Evolutionary conservation across 2,329 filamentous ascomycete genomes (phyloP), one percentile per base, ranked within the genome.

Genomic region (Aaosphaeria pasadenensis): DNA sequence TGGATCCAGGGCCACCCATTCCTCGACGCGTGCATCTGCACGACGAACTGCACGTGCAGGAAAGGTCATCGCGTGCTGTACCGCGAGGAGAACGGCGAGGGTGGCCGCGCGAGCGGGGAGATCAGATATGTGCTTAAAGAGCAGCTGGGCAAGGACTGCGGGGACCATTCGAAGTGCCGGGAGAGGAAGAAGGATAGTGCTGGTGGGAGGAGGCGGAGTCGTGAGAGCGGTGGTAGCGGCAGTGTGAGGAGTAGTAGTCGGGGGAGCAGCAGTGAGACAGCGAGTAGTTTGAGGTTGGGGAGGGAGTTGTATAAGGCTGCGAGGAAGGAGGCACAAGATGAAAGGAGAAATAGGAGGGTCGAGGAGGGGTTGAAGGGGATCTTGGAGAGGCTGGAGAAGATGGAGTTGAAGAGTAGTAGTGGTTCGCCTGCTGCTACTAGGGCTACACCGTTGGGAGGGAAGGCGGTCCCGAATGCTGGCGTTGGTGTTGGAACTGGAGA

Each of bases 1-100:
- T 63, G 62, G 60, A 13, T 58, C 7, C 46, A 55, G 6, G 57
- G 54, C 3, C 51, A 64, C 38, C 42, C 53, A 1, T 65, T 59
- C 35, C 58, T 67, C 1, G 62, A 66, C 39, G 62, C 60, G 3
- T 67, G 64, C 47, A 57, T 50, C 4, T 67, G 64, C 45, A 64
- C 62, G 1, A 61, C 53, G 6, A 52, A 52, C 11, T 67, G 64
- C 43, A 56, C 45, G 2, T 66, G 62, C 46, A 53, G 62, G 7
- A 61, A 63, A 32, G 60, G 62, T 1, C 57, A 63, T 30, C 56
- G 62, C 5, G 60, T 63, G 6, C 30, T 64, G 7, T 65, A 65
- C 48, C 45, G 47, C 2, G 29, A 31, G 33, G 24, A 41, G 4
- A 33, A 47, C n/a, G 36, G 44, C 7, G 31, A 44, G 32, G 47